Evolutionary conservation across 2,329 filamentous ascomycete genomes (phyloP).

Genomic region (Ceratocystis smalleyi): DNA sequence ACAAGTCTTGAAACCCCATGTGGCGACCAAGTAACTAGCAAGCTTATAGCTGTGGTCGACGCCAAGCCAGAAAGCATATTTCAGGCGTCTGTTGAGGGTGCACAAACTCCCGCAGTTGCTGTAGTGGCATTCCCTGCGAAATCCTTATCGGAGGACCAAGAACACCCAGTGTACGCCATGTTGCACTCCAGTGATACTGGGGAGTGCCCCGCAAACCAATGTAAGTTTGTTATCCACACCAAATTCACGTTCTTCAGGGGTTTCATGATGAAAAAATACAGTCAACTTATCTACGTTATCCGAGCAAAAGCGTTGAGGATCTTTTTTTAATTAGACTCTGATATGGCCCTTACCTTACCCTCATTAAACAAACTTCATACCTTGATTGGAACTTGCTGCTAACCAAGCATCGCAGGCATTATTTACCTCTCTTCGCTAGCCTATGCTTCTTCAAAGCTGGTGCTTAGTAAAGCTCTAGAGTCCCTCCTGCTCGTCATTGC

Average conservation of each 20-base stretch:
- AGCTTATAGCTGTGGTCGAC: slow-evolving; percentile 51
- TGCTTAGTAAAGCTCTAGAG: slow-evolving; percentile 29
- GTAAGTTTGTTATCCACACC: slow-evolving; percentile 45
- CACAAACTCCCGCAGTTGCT: slow-evolving; percentile 57
- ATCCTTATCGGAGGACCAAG: slow-evolving; percentile 27
- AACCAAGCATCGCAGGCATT: slow-evolving; percentile 20
- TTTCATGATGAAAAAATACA: slow-evolving; percentile 64
- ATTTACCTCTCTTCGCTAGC: slow-evolving; percentile 30
- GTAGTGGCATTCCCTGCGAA: slow-evolving; percentile 50
- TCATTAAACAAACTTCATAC: slow-evolving; percentile 12
- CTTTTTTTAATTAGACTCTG: slow-evolving; percentile 55
- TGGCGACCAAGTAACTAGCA: slow-evolving; percentile 8
- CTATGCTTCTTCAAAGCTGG: slow-evolving; percentile 23
- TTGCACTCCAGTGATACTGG: slow-evolving; percentile 81
- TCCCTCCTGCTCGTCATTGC: slow-evolving; percentile 26
- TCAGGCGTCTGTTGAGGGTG: slow-evolving; percentile 54
- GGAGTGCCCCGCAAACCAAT: slow-evolving; percentile 75
- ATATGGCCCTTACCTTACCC: slow-evolving; percentile 31
- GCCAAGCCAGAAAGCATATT: slow-evolving; percentile 53
- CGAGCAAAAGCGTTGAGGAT: slow-evolving; percentile 79
- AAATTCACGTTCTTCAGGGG: slow-evolving; percentile 22
- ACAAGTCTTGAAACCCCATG: slow-evolving; percentile 20
- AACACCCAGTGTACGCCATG: slow-evolving; percentile 41
- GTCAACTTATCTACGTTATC: slow-evolving; percentile 99
- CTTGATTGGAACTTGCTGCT: slow-evolving; percentile 21